These are phyloP conservation scores for Pseudocercospora pini-densiflorae DNA, from an alignment of 2,329 filamentous ascomycete species.

Conservation along the genomic window DNA sequence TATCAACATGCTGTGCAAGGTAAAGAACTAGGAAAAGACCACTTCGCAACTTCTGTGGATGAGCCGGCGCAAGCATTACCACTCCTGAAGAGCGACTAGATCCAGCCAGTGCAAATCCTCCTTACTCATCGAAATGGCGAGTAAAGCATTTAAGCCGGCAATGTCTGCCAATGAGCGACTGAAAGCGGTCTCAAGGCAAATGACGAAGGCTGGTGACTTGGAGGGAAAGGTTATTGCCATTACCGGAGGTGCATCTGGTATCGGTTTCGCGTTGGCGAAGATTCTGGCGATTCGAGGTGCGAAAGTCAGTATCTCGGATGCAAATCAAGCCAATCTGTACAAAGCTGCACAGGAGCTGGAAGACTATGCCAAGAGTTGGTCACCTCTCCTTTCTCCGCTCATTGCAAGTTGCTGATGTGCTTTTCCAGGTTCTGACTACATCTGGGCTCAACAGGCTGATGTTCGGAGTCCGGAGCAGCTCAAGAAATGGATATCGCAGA, in stretches of 20 bases:
- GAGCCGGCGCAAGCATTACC: too few species aligned
- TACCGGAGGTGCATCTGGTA: slow-evolving; percentile 55
- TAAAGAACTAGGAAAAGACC: too few species aligned
- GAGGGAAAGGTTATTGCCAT: slow-evolving; percentile 52
- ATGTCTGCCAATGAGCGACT: slow-evolving; percentile 1
- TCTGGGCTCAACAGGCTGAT: slow-evolving; percentile 27
- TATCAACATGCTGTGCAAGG: too few species aligned
- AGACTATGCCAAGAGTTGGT: neutral
- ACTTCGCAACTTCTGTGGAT: too few species aligned
- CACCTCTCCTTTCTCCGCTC: neutral
- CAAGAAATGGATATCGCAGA: slow-evolving; percentile 37
- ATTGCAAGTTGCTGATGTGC: neutral
- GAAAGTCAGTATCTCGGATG: slow-evolving; percentile 53
- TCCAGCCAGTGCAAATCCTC: too few species aligned
- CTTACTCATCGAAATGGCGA: neutral
- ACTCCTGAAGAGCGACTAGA: too few species aligned
- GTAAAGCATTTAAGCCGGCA: neutral
- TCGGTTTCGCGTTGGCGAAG: slow-evolving; percentile 54
- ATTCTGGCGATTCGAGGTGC: slow-evolving; percentile 51
- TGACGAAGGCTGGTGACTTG: neutral
- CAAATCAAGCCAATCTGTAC: slow-evolving; percentile 32
- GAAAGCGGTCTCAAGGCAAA: neutral
- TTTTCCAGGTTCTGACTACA: neutral
- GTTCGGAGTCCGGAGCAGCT: slow-evolving; percentile 33
- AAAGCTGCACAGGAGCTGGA: neutral